Base-by-base conservation (phyloP, 176 grass and related monocot genomes). In the Thinopyrum elongatum region DNA sequence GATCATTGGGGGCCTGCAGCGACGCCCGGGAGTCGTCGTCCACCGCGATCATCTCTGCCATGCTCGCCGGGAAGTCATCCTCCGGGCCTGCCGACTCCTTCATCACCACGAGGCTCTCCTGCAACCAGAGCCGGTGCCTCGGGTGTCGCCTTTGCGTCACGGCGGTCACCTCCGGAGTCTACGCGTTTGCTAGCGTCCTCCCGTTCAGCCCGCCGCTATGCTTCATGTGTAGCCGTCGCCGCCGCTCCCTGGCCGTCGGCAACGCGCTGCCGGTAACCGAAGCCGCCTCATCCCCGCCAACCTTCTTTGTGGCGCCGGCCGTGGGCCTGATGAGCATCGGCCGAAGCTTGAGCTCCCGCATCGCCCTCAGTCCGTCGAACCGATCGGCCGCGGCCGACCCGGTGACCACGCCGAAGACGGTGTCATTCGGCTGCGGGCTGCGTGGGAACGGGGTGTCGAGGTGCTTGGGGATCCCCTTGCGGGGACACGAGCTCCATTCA, bases 41-140 rank as follows among this genome's bases (percentile, higher is more conserved):
- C 17, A 82, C 92, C 3, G 81, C 66, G 71, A 97, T 91, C 95
- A 97, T 94, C 79, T 94, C 92, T 53, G 82, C 74, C 82, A 97
- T 88, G 73, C 92, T 94, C 72, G 85, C 90, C 78, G 88, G 42
- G 69, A 97, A 97, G 81, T 94, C 95, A 57, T 77, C 93, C 81
- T 85, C 86, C 34, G 95, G 95, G 13, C 91, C 84, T 3, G 83
- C 73, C 4, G 95, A 94, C 65, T 90, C 60, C 83, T 88, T 93
- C 86, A 93, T 88, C 71, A 97, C 87, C 44, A 92, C 81, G 39
- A 92, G 57, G 85, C 90, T 90, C 89, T 90, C 81, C 65, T 82
- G 80, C 33, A 90, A 9, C 81, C 82, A 73, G 2, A 12, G 63
- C 82, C 63, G 82, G 7, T 39, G 39, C 46, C 79, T 59, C 6